A percentile compares a stretch with the other conserved stretches of the same genome.
Evolutionary conservation across 805 yeast genomes (phyloP).

Genomic region (Suhomyces prunicola): DNA sequence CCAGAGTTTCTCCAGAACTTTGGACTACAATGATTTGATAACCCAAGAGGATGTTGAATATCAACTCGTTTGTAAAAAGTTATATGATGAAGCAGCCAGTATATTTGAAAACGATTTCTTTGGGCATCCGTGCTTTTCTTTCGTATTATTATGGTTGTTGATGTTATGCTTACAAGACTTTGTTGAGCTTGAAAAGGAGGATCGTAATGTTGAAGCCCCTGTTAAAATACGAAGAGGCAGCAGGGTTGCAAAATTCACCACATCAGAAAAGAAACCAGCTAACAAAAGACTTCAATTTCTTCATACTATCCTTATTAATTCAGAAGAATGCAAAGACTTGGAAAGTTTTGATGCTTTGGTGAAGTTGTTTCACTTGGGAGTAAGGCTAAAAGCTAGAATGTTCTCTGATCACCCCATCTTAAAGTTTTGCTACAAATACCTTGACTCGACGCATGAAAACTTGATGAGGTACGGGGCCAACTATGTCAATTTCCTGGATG

Average conservation of each 20-base stretch:
- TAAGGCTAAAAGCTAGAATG: constrained; percentile 20
- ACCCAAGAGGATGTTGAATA: constrained; percentile 18
- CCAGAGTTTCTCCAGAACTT: constrained; percentile 36
- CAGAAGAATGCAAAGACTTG: constrained; percentile 22
- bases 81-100: constrained; percentile 31
- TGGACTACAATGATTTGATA: constrained; percentile 28
- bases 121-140: constrained; percentile 14
- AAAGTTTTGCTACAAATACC: constrained; percentile 25
- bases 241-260: constrained; percentile 3
- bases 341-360: constrained; percentile 36
- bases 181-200: constrained; percentile 20
- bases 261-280: constrained; percentile 15
- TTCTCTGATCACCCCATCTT: constrained; percentile 25
- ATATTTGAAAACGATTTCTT: constrained; percentile 27
- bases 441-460: constrained; percentile 30
- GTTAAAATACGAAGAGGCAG: neutral
- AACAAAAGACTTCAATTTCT: constrained; percentile 37
- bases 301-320: constrained; percentile 25
- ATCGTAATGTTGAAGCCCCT: neutral
- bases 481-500: constrained; percentile 8
- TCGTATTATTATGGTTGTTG: constrained; percentile 32
- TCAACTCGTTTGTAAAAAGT: constrained; percentile 21
- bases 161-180: constrained; percentile 35
- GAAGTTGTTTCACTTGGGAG: constrained; percentile 35
- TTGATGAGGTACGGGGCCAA: constrained; percentile 10